Evolutionary conservation across 2,329 filamentous ascomycete species (phyloP).

Genomic region (Clonostachys byssicola): DNA sequence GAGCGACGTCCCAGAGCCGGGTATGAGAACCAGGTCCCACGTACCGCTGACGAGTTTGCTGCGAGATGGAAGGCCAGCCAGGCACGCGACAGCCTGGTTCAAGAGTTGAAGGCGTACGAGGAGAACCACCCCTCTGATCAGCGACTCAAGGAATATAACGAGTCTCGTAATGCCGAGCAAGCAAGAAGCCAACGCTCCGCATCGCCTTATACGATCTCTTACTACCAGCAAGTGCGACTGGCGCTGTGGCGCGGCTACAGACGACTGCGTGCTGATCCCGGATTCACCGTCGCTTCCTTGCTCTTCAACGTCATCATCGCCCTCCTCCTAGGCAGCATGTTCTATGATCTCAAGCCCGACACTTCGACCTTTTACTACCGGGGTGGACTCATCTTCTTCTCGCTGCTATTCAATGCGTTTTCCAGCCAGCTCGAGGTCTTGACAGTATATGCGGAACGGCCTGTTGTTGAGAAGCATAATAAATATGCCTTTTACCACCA

Average conservation of each 20-base stretch:
- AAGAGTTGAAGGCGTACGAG: constrained; percentile 54
- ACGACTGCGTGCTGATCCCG: constrained; percentile 72
- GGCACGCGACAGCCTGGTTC: constrained; percentile 52
- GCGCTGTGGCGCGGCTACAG: constrained; percentile 48
- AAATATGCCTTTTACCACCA: constrained; percentile 49
- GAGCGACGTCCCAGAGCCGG: constrained; percentile 65
- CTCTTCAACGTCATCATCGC: constrained; percentile 72
- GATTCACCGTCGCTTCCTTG: constrained; percentile 55
- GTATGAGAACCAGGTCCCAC: constrained; percentile 59
- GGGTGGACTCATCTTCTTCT: constrained; percentile 42
- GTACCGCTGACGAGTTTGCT: constrained; percentile 63
- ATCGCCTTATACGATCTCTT: constrained; percentile 67
- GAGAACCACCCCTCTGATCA: constrained; percentile 18
- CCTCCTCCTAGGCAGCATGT: constrained; percentile 74
- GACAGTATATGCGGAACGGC: constrained; percentile 56
- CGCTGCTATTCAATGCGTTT: constrained; percentile 52
- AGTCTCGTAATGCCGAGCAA: constrained; percentile 49
- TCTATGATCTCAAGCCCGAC: constrained; percentile 60
- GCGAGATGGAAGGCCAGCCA: constrained; percentile 46
- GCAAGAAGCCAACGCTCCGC: constrained; percentile 42
- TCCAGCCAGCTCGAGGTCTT: constrained; percentile 64
- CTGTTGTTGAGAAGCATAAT: constrained; percentile 49
- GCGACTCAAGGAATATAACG: constrained; percentile 47
- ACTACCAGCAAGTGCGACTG: constrained; percentile 61
- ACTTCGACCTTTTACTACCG: constrained; percentile 60